Percentiles rank a stretch among this genome's conserved stretches.
Evolutionary conservation across 768 basidiomycete species (phyloP).

Genomic region (Chiua virens): DNA sequence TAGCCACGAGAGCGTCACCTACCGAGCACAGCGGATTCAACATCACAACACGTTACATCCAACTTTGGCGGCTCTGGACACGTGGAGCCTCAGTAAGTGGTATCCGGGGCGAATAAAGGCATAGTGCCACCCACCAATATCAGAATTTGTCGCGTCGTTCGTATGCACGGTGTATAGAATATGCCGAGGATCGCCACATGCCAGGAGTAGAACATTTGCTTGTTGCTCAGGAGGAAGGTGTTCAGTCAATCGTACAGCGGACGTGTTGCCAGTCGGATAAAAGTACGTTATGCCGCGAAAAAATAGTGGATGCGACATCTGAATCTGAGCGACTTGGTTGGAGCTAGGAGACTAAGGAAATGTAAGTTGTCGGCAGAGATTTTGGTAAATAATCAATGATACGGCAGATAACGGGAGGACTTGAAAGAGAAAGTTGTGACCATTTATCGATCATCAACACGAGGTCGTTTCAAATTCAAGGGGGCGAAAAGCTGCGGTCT

Average conservation of each 20-base stretch:
- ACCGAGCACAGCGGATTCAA: conserved; percentile 32
- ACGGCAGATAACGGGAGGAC: too few species aligned
- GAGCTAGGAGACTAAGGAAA: neutral
- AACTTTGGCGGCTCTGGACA: conserved; percentile 23
- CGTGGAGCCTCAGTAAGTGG: neutral
- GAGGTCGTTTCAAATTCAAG: too few species aligned
- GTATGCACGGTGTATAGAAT: conserved; percentile 48
- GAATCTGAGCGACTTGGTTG: conserved; percentile 8
- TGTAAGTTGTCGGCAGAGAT: neutral
- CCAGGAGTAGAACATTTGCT: conserved; percentile 53
- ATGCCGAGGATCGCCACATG: conserved; percentile 57
- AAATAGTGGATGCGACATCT: conserved; percentile 28
- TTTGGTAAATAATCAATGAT: neutral
- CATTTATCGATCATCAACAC: too few species aligned
- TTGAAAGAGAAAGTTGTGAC: too few species aligned
- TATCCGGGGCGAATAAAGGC: neutral
- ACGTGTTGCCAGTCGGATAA: conserved; percentile 61
- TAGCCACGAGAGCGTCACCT: neutral
- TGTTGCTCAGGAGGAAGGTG: conserved; percentile 46
- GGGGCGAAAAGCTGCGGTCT: too few species aligned
- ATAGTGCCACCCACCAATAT: conserved; percentile 8
- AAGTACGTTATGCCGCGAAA: conserved; percentile 41
- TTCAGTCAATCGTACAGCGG: conserved; percentile 49
- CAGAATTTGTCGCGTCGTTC: conserved; percentile 5
- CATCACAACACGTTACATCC: conserved; percentile 32